phyloP scores from a whole-genome alignment of 1,284 basidiomycete species.

The Cerrena zonata region DNA sequence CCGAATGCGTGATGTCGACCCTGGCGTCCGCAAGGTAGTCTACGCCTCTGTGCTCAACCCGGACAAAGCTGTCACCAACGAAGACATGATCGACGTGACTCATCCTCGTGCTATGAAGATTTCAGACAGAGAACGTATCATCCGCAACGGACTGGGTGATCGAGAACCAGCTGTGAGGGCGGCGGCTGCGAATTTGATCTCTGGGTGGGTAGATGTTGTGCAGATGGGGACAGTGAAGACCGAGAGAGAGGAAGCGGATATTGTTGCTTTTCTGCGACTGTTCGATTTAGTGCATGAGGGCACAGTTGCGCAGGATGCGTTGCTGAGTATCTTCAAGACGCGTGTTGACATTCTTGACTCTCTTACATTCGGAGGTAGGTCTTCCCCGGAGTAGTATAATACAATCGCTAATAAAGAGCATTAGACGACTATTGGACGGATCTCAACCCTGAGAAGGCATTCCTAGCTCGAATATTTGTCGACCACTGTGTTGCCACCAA shows the following conservation, averaged over 20 bases:
- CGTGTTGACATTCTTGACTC: conserved; percentile 56
- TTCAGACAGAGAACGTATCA: conserved; percentile 71
- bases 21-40: conserved; percentile 75
- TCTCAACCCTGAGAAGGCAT: conserved; percentile 77
- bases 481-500: conserved; percentile 69
- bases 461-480: conserved; percentile 81
- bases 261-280: conserved; percentile 52
- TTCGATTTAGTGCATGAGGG: conserved; percentile 60
- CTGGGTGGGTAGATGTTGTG: conserved; percentile 66
- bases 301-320: conserved; percentile 48
- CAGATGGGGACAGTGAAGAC: conserved; percentile 44
- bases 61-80: conserved; percentile 15
- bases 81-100: conserved; percentile 42
- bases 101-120: conserved; percentile 70
- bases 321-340: conserved; percentile 59
- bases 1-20: conserved; percentile 82
- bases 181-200: conserved; percentile 75
- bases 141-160: conserved; percentile 83
- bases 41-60: conserved; percentile 64
- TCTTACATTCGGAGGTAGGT: conserved; percentile 70
- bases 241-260: conserved; percentile 25
- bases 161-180: conserved; percentile 78
- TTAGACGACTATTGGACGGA: conserved; percentile 72
- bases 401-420: not conserved
- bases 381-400: not conserved